Evolutionary conservation across 257 asterid genomes (phyloP).

Genomic region (Primulina huaijiensis): DNA sequence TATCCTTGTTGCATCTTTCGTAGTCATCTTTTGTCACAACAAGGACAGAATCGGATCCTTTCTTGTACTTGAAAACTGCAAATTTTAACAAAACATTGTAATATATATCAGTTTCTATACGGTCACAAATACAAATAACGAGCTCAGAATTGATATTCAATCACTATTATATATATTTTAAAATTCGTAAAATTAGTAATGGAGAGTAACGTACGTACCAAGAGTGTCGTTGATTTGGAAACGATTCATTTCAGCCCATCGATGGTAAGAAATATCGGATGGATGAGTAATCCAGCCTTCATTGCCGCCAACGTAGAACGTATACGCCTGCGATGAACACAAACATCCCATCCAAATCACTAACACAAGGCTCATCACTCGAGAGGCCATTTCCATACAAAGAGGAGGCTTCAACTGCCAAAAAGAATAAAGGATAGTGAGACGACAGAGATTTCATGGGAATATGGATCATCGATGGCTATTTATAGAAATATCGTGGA

Average conservation of each 20-base stretch:
- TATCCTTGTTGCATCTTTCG: background rate
- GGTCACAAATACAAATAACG: too few species aligned
- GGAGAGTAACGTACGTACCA: background rate
- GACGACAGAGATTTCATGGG: background rate
- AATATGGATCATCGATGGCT: background rate
- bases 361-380: slow-evolving; percentile 18
- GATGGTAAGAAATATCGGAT: slow-evolving; percentile 25
- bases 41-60: slow-evolving; percentile 44
- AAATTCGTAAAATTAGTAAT: too few species aligned
- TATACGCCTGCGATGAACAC: slow-evolving; percentile 30
- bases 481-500: background rate
- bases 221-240: slow-evolving; percentile 24
- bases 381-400: background rate
- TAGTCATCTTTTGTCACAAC: slow-evolving; percentile 40
- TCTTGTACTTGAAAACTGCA: slow-evolving; percentile 50
- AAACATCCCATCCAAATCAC: slow-evolving; percentile 26
- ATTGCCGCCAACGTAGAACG: slow-evolving; percentile 38
- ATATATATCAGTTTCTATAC: too few species aligned
- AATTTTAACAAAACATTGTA: background rate
- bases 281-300: slow-evolving; percentile 46
- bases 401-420: too few species aligned
- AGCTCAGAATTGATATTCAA: too few species aligned
- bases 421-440: too few species aligned
- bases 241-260: slow-evolving; percentile 39
- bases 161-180: too few species aligned